Evolutionary conservation across 2,329 filamentous ascomycete species (phyloP), one percentile per base, ranked within the genome.

Genomic region (Penicillium crustosum): DNA sequence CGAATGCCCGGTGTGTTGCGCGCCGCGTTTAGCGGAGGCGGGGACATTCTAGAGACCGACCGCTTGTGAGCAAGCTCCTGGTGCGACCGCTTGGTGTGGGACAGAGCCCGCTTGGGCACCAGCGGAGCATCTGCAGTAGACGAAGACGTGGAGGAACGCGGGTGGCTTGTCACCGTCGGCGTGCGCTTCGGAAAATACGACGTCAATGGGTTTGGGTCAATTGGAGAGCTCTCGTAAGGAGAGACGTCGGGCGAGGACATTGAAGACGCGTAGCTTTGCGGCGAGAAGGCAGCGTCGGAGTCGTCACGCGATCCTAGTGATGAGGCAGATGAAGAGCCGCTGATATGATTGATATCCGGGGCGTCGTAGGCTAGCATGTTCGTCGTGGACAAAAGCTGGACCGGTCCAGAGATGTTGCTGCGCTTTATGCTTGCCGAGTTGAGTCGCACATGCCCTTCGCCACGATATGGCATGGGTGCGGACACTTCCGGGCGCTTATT

Each of bases 351-450:
- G 61, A 97, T 87, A 71, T 97, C 89, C 50, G 93, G 93, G 10
- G 94, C 93, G 71, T 93, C 93, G 82, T 96, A 96, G 8, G 91
- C 92, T 54, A 97, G 87, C 84, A 95, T 91, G 77, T 97, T 99
- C 66, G 94, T 97, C 6, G 93, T 96, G 59, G 94, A 95, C 49
- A 97, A 81, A 62, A 99, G 83, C 75, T 92, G 88, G 53, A 96
- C 83, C 0, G 94, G 94, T 3, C 83, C 86, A 1, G 94, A 99
- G 72, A 99, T 99, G 61, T 78, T 75, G 60, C 70, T 75, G 49
- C 78, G 75, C 58, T 78, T 76, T 65, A 81, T 79, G 19, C 74
- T 77, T 31, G 75, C 78, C 9, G 78, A 69, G 33, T 74, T 70
- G 57, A 78, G 79, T 65, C 75, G 77, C 57, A 74, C 68, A 60